Evolutionary conservation across 2,329 filamentous ascomycete genomes (phyloP).

Genomic region (Fusarium algeriense): DNA sequence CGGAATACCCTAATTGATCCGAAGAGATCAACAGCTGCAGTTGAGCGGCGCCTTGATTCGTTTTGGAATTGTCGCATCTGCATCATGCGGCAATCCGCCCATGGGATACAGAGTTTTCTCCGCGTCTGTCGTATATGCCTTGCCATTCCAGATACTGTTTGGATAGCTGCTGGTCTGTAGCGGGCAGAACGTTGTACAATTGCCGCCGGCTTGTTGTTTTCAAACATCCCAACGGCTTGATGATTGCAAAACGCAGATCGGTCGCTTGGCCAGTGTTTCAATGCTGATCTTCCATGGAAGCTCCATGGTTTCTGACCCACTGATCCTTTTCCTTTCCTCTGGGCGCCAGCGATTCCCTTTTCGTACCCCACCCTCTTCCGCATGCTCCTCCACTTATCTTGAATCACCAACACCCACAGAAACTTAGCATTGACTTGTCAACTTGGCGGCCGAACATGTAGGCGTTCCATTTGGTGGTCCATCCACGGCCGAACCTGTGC

Average conservation of each 20-base stretch:
- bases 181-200: slow-evolving; percentile 22
- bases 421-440: slow-evolving; percentile 27
- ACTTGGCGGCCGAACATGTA: slow-evolving; percentile 29
- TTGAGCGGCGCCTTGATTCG: slow-evolving; percentile 39
- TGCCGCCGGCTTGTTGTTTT: slow-evolving; percentile 18
- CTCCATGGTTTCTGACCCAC: slow-evolving; percentile 29
- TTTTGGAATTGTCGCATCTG: slow-evolving; percentile 38
- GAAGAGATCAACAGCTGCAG: slow-evolving; percentile 41
- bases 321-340: slow-evolving; percentile 3
- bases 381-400: slow-evolving; percentile 35
- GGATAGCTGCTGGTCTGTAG: slow-evolving; percentile 14
- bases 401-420: slow-evolving; percentile 34
- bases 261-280: slow-evolving; percentile 14
- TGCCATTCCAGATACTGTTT: slow-evolving; percentile 25
- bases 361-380: slow-evolving; percentile 39
- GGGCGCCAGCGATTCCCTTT: slow-evolving; percentile 19
- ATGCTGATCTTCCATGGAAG: slow-evolving; percentile 21
- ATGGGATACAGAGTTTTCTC: slow-evolving; percentile 38
- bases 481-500: slow-evolving; percentile 15
- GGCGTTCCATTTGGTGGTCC: slow-evolving; percentile 12
- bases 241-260: slow-evolving; percentile 22
- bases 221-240: slow-evolving; percentile 16
- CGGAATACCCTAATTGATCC: slow-evolving; percentile 43
- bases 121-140: slow-evolving; percentile 31
- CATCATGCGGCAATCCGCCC: slow-evolving; percentile 35